These are phyloP conservation scores for Macrolepiota dolichaula DNA, from an alignment of 768 basidiomycete genomes.

Conservation along the genomic window DNA sequence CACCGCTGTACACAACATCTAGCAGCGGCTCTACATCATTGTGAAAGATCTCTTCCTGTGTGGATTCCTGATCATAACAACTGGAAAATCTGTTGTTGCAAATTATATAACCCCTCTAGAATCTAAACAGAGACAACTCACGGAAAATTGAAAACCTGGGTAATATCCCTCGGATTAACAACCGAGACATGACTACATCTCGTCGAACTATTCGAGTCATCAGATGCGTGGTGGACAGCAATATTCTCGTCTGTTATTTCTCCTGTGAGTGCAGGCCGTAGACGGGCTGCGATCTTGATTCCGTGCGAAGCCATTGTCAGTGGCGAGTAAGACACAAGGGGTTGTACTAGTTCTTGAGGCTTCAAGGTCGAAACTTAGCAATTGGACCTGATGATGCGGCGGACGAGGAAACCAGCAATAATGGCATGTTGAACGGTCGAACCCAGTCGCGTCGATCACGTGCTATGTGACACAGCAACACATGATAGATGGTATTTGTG, in stretches of 20 bases:
- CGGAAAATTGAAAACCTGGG: conserved; percentile 79
- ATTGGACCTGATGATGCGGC: not conserved
- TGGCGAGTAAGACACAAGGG: not conserved
- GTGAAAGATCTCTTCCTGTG: conserved; percentile 75
- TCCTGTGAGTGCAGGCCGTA: conserved; percentile 59
- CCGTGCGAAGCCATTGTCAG: conserved; percentile 35
- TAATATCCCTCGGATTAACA: conserved; percentile 64
- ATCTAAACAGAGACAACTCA: conserved; percentile 28
- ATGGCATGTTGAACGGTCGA: not conserved
- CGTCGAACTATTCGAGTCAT: conserved; percentile 26
- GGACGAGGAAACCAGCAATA: not conserved
- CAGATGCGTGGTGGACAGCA: conserved; percentile 42
- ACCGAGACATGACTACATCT: conserved; percentile 54
- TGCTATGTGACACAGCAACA: not conserved
- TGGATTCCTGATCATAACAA: conserved; percentile 68
- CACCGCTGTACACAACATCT: conserved; percentile 72
- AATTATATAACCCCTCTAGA: not conserved
- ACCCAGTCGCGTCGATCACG: conserved; percentile 17
- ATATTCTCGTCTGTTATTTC: conserved; percentile 65
- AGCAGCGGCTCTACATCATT: conserved; percentile 75
- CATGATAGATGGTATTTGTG: not conserved
- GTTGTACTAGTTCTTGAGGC: not conserved
- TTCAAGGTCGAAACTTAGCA: not conserved
- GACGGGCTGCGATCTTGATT: conserved; percentile 70
- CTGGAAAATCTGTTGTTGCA: conserved; percentile 54